Evolutionary conservation across 2,329 filamentous ascomycete genomes (phyloP).

Genomic region (Apiospora pterosperma): DNA sequence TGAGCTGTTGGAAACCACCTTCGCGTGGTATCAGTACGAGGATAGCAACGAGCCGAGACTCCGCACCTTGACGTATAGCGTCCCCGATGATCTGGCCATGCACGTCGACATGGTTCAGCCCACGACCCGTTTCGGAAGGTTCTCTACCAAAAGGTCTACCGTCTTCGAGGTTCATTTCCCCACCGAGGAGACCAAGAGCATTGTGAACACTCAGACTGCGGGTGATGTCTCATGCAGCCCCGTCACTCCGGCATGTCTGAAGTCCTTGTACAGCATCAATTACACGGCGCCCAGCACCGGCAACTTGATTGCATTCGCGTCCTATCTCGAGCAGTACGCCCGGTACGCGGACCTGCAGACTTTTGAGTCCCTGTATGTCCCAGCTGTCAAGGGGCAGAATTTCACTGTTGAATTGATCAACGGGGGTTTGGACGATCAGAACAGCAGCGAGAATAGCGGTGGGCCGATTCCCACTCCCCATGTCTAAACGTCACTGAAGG

Average conservation of each 20-base stretch:
- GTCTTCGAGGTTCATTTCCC: constrained; percentile 24
- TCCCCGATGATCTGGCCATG: constrained; percentile 51
- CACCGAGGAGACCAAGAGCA: background rate
- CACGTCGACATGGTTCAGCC: constrained; percentile 63
- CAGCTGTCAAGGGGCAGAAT: constrained; percentile 46
- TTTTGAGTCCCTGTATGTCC: constrained; percentile 49
- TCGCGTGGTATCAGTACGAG: constrained; percentile 51
- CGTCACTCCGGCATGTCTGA: constrained; percentile 46
- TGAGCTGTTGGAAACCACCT: constrained; percentile 52
- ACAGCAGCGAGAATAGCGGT: constrained; percentile 1
- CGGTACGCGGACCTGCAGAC: constrained; percentile 36
- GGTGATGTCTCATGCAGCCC: constrained; percentile 11
- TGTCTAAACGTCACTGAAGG: background rate
- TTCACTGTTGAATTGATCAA: constrained; percentile 57
- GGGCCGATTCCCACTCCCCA: background rate
- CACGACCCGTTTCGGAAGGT: constrained; percentile 58
- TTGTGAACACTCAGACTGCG: background rate
- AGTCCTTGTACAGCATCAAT: constrained; percentile 45
- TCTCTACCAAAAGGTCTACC: constrained; percentile 38
- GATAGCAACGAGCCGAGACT: constrained; percentile 40
- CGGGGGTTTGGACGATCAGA: constrained; percentile 48
- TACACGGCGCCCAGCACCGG: constrained; percentile 31
- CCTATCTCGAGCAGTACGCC: constrained; percentile 29
- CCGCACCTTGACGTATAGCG: constrained; percentile 53
- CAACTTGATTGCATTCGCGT: constrained; percentile 41